Conservation (phyloP, 345 rosid species). For the Brassica nigra region DNA sequence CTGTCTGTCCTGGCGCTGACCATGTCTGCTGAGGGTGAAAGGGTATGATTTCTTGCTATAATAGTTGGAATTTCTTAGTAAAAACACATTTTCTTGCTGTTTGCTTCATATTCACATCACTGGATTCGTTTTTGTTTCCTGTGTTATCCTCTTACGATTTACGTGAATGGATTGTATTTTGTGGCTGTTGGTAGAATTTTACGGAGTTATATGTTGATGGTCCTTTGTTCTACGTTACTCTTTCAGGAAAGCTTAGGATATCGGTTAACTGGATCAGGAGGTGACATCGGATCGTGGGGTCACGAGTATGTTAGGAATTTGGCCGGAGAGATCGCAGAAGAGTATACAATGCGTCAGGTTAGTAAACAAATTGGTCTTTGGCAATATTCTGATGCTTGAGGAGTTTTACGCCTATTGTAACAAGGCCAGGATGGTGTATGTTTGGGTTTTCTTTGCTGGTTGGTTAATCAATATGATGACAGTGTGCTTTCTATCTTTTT, state of each 20-base stretch:
- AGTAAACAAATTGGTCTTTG: slow-evolving; percentile 32
- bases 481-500: not conserved
- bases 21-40: slow-evolving; percentile 95
- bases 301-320: slow-evolving; percentile 97
- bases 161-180: not conserved
- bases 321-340: slow-evolving; percentile 88
- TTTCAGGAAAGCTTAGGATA: slow-evolving; percentile 88
- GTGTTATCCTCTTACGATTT: not conserved
- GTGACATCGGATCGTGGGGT: slow-evolving; percentile 98
- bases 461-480: slow-evolving; percentile 4
- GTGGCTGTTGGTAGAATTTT: slow-evolving; percentile 15
- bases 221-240: slow-evolving; percentile 16
- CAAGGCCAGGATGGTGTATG: not conserved
- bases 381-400: not conserved
- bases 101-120: not conserved
- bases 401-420: not conserved
- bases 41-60: slow-evolving; percentile 51
- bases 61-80: not conserved
- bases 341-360: slow-evolving; percentile 77
- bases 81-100: slow-evolving; percentile 1
- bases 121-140: not conserved
- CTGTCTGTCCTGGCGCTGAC: slow-evolving; percentile 90
- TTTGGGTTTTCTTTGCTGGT: slow-evolving; percentile 14
- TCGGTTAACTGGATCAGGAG: slow-evolving; percentile 82
- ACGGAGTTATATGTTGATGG: not conserved